Evolutionary conservation across 208 protist genomes (phyloP), one percentile per base, ranked within the genome.

Genomic region (Trypanosoma rangeli): DNA sequence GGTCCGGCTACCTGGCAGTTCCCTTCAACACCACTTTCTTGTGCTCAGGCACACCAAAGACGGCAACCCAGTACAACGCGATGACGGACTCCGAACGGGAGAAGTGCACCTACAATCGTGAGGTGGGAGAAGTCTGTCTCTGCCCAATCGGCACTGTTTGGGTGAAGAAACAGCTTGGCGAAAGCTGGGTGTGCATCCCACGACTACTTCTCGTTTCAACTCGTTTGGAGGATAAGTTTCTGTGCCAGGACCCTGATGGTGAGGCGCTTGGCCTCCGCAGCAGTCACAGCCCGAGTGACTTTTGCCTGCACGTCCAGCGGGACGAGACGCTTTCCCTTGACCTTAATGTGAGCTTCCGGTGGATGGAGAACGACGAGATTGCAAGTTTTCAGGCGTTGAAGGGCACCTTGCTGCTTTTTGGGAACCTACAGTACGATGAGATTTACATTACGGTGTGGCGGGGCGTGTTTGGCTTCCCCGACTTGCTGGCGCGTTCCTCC

Each of bases 171-270:
- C 5, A 24, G 3, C 22, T 29, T 8, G 3, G 1, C 3, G 50
- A 64, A 71, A n/a, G 24, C 0, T 58, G 28, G 10, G 12, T 48
- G n/a, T 69, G 64, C 39, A 24, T 46, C 8, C 57, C 39, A 3
- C 46, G 35, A 46, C 56, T 70, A 28, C 31, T 84, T 5, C 60
- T 80, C 20, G 68, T 83, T 4, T 52, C 70, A 44, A 67, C 82
- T 9, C 52, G 66, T 54, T 58, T 90, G 18, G 58, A 73, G 13
- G 55, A 73, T 7, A n/a, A 26, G 3, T 37, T 68, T 33, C 39
- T 83, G 12, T 90, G 85, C 68, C n/a, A 61, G 42, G 83, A 82
- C 60, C 31, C 49, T 8, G 55, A 54, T 1, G 76, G 70, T 37
- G 70, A 53, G 8, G n/a, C 57, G 16, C 50, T 90, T 1, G 85